Evolutionary conservation across 768 basidiomycete genomes (phyloP).

Genomic region (Amanita pallidorosea): DNA sequence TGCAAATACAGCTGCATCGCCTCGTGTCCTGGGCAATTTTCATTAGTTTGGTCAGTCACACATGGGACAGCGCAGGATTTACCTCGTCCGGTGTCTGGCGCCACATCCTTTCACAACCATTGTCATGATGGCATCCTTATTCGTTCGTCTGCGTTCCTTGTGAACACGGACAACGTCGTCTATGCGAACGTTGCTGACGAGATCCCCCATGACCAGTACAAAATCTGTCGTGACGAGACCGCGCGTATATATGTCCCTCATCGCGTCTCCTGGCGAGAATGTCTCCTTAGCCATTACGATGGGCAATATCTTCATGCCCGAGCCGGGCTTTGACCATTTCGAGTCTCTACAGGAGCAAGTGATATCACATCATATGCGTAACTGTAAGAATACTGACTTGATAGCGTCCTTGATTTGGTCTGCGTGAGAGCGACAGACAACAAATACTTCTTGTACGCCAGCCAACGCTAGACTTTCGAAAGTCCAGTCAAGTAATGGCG

Average conservation of each 20-base stretch:
- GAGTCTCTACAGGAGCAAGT: conserved; percentile 42
- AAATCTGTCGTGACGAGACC: conserved; percentile 87
- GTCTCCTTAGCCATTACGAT: conserved; percentile 81
- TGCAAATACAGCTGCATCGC: conserved; percentile 71
- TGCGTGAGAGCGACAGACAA: conserved; percentile 87
- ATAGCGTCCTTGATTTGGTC: conserved; percentile 80
- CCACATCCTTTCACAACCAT: conserved; percentile 85
- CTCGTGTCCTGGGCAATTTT: conserved; percentile 14
- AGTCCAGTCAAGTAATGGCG: conserved; percentile 91
- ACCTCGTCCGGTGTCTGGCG: conserved; percentile 64
- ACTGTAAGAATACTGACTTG: conserved; percentile 36
- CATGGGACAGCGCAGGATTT: conserved; percentile 13
- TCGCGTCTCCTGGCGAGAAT: conserved; percentile 82
- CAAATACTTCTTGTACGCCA: conserved; percentile 92
- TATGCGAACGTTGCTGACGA: conserved; percentile 88
- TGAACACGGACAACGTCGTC: conserved; percentile 84
- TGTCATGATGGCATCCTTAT: conserved; percentile 94
- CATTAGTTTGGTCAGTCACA: background rate
- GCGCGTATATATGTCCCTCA: conserved; percentile 89
- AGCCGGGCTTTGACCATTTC: conserved; percentile 74
- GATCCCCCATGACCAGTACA: conserved; percentile 83
- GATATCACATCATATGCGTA: conserved; percentile 6
- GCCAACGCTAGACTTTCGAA: conserved; percentile 92
- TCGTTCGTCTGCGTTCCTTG: conserved; percentile 74
- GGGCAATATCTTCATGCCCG: conserved; percentile 75